Evolutionary conservation across 768 basidiomycete species (phyloP).

Genomic region (Hericium erinaceus): DNA sequence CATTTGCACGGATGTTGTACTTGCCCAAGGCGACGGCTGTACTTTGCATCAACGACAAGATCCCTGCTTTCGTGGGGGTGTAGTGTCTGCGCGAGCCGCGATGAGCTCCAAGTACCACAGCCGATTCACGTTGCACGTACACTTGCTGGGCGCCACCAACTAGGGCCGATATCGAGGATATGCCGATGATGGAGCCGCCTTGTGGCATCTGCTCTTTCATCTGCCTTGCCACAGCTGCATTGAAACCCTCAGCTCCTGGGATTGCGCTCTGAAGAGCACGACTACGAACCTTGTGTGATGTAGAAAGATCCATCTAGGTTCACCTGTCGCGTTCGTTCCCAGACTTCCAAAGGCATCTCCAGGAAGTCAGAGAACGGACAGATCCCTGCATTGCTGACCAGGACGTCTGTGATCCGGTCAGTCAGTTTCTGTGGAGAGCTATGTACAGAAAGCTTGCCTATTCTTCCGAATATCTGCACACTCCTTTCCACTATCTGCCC

Average conservation of each 20-base stretch:
- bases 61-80: conserved; percentile 73
- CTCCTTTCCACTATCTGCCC: conserved; percentile 52
- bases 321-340: conserved; percentile 58
- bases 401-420: conserved; percentile 26
- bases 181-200: conserved; percentile 67
- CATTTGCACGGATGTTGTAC: conserved; percentile 64
- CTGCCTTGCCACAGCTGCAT: conserved; percentile 56
- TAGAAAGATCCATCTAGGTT: conserved; percentile 75
- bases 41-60: conserved; percentile 72
- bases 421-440: background rate
- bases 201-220: conserved; percentile 63
- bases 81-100: conserved; percentile 41
- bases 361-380: conserved; percentile 74
- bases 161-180: conserved; percentile 72
- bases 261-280: background rate
- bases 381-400: conserved; percentile 55
- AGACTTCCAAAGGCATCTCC: conserved; percentile 54
- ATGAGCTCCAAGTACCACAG: background rate
- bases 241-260: conserved; percentile 1
- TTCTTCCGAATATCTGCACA: conserved; percentile 50
- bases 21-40: conserved; percentile 72
- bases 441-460: conserved; percentile 32
- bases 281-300: conserved; percentile 43
- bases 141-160: conserved; percentile 70
- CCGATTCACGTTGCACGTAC: conserved; percentile 17